Conservation (phyloP, 2,329 filamentous ascomycete species). For the Fusarium setosum region DNA sequence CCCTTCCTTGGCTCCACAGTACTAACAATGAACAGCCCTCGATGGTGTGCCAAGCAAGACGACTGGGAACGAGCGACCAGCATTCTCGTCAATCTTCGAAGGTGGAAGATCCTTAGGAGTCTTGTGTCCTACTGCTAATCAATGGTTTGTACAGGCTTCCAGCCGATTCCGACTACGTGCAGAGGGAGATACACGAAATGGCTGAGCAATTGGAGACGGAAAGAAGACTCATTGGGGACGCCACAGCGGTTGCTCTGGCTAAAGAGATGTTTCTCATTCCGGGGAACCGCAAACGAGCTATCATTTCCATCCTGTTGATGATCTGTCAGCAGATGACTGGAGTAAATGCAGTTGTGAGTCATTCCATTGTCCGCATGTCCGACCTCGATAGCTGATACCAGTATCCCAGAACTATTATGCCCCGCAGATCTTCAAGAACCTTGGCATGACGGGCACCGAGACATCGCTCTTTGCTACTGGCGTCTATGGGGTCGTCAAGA, state of each 20-base stretch:
- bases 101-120: slow-evolving; percentile 46
- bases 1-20: neutral
- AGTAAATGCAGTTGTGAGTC: slow-evolving; percentile 49
- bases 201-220: slow-evolving; percentile 71
- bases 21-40: slow-evolving; percentile 61
- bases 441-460: slow-evolving; percentile 68
- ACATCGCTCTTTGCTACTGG: slow-evolving; percentile 77
- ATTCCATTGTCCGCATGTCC: neutral
- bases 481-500: slow-evolving; percentile 78
- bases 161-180: slow-evolving; percentile 63
- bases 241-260: slow-evolving; percentile 67
- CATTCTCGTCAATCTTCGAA: slow-evolving; percentile 64
- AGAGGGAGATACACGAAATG: slow-evolving; percentile 71
- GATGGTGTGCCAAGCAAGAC: slow-evolving; percentile 75
- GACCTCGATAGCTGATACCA: neutral
- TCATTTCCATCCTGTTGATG: slow-evolving; percentile 71
- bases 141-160: slow-evolving; percentile 57
- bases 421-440: slow-evolving; percentile 73
- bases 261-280: slow-evolving; percentile 72
- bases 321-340: slow-evolving; percentile 81
- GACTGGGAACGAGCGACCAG: slow-evolving; percentile 72
- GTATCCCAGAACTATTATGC: slow-evolving; percentile 70
- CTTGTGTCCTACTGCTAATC: neutral
- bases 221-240: slow-evolving; percentile 65
- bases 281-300: slow-evolving; percentile 71